Conservation (phyloP, 345 rosid genomes). For the Populus tremula region DNA sequence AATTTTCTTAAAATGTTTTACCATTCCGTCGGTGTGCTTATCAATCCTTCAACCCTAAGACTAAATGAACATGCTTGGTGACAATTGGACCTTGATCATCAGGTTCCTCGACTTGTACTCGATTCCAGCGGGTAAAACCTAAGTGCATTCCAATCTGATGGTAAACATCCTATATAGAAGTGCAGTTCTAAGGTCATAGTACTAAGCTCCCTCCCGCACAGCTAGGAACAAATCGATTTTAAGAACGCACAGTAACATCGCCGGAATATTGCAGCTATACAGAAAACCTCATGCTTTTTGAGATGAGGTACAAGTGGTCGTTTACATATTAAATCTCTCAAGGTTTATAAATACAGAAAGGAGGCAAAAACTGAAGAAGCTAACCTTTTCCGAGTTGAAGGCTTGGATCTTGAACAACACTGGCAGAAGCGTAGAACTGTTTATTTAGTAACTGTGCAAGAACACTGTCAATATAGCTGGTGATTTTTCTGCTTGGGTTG, state of each 20-base stretch:
- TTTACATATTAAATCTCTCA: background rate
- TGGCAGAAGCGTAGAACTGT: background rate
- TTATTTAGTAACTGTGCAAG: background rate
- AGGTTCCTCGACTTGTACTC: background rate
- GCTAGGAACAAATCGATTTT: background rate
- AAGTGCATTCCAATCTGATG: background rate
- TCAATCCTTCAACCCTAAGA: background rate
- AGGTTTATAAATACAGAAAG: background rate
- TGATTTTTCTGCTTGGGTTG: constrained; percentile 12
- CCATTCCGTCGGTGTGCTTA: background rate
- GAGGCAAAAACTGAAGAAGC: background rate
- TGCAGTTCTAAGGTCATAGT: background rate
- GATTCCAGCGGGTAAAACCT: background rate
- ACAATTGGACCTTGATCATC: background rate
- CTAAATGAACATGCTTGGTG: background rate
- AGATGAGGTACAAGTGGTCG: background rate
- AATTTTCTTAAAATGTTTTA: background rate
- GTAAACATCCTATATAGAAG: background rate
- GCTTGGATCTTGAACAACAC: background rate
- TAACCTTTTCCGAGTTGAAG: background rate
- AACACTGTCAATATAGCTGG: constrained; percentile 14
- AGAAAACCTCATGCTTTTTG: background rate
- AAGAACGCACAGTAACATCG: background rate
- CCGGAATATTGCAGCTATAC: background rate
- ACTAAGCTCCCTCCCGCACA: background rate